Percentiles rank a stretch among this genome's conserved stretches.
These are phyloP conservation scores for Penicillium fimorum DNA, from an alignment of 495 filamentous ascomycete species.

Conservation along the genomic window DNA sequence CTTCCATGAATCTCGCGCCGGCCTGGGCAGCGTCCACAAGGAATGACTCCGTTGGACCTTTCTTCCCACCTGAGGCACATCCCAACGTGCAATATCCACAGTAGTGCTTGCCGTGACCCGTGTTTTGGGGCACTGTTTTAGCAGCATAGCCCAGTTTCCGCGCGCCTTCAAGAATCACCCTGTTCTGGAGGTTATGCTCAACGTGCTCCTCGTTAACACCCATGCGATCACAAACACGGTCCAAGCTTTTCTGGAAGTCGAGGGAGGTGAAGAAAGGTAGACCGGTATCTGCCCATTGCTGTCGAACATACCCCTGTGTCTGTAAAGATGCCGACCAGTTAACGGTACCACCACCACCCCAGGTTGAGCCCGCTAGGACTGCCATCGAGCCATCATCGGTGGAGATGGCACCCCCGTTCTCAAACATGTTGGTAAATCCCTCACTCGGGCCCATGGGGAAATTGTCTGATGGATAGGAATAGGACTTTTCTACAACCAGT, in stretches of 20 bases:
- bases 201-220: constrained; percentile 68
- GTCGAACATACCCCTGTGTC: constrained; percentile 73
- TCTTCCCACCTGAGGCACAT: constrained; percentile 69
- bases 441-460: constrained; percentile 68
- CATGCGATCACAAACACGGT: constrained; percentile 72
- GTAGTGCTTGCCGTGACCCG: constrained; percentile 63
- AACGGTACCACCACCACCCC: constrained; percentile 83
- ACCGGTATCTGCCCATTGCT: constrained; percentile 74
- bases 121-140: constrained; percentile 76
- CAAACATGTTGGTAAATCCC: constrained; percentile 61
- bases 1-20: constrained; percentile 78
- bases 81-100: constrained; percentile 80
- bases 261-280: constrained; percentile 75
- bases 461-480: constrained; percentile 66
- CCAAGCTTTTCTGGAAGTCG: constrained; percentile 73
- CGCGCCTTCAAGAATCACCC: constrained; percentile 69
- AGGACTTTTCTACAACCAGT: constrained; percentile 79
- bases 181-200: constrained; percentile 68
- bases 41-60: constrained; percentile 74
- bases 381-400: constrained; percentile 64
- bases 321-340: constrained; percentile 89
- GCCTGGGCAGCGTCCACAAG: constrained; percentile 72
- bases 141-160: constrained; percentile 71
- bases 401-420: constrained; percentile 50
- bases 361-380: constrained; percentile 68